Percentiles rank a stretch among this genome's conserved stretches.
These are phyloP conservation scores for Penicillium sp. DNA, from an alignment of 2,329 filamentous ascomycete genomes.

Conservation along the genomic window DNA sequence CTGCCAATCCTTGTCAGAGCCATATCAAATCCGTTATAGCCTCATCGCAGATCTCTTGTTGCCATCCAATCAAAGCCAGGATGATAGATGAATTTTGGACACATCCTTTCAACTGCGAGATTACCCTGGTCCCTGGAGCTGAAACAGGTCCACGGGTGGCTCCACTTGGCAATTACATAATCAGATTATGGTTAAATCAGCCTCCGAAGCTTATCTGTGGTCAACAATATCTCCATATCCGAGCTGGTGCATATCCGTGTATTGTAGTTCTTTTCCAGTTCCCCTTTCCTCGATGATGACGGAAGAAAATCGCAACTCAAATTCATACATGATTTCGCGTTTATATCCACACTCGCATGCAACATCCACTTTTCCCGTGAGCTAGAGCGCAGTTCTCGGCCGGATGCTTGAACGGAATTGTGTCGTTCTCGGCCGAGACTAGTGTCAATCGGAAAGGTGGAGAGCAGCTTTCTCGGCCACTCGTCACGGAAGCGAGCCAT, in stretches of 20 bases:
- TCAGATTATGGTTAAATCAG: background rate
- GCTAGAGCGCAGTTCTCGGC: background rate
- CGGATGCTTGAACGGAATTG: background rate
- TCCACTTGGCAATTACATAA: background rate
- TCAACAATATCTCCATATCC: background rate
- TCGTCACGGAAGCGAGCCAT: too few relatives aligned
- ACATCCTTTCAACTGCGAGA: slow-evolving; percentile 2
- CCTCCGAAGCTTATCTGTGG: background rate
- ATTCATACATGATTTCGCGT: background rate
- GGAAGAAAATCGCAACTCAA: background rate
- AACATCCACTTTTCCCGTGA: background rate
- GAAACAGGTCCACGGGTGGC: background rate
- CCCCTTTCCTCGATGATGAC: fast-evolving
- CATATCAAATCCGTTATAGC: background rate
- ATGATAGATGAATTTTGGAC: slow-evolving; percentile 3
- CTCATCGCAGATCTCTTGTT: background rate
- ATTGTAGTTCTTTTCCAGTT: background rate
- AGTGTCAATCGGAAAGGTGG: background rate
- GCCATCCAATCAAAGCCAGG: background rate
- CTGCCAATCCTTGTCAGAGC: background rate
- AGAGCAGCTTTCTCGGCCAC: background rate
- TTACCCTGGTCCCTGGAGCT: background rate
- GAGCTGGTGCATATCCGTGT: background rate
- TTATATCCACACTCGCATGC: background rate
- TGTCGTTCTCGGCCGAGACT: background rate